Evolutionary conservation across 805 yeast genomes (phyloP), one percentile per base, ranked within the genome.

Genomic region (Candida loeiensis): DNA sequence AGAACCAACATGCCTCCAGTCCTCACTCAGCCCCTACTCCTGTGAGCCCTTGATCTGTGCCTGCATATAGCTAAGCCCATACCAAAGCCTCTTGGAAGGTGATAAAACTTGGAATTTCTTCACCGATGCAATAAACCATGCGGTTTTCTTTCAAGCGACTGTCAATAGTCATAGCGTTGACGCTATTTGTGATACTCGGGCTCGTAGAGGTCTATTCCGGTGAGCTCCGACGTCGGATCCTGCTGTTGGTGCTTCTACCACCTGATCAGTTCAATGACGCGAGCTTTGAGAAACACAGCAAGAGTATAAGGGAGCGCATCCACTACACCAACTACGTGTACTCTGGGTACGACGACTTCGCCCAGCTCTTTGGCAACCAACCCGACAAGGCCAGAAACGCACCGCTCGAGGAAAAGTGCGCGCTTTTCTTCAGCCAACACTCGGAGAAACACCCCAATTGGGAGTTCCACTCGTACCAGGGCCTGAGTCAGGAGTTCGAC

Each of bases 241-340:
- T 6, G 19, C 12, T 22, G 9, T 21, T 14, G 6, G 31, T 12
- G 4, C n/a, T 19, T 2, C 16, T 12, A 17, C 5, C 5, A 6
- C 4, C 11, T 5, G 17, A 27, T 14, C 31, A 11, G 9, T n/a
- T 5, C 16, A 21, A 11, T 25, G 6, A 17, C 17, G 19, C 13
- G 2, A 21, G 26, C 22, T 39, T 39, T 27, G 42, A 39, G n/a
- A 8, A 17, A n/a, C 31, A 25, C 7, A 28, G 34, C 24, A 6
- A 14, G 15, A 13, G 28, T 8, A 30, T 34, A 3, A 33, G 42
- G 12, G n/a, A 39, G 15, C 21, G 22, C 6, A 35, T 62, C 20
- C 64, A 60, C 40, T 58, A 51, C 41, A 33, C 56, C 22, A 58
- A 58, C 8, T 60, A 58, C 40, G 39, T 49, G 32, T 59, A 37